A percentile compares a stretch with the other conserved stretches of the same genome.
phyloP scores from a whole-genome alignment of 75 land plant species.

The Azolla pinnata region DNA sequence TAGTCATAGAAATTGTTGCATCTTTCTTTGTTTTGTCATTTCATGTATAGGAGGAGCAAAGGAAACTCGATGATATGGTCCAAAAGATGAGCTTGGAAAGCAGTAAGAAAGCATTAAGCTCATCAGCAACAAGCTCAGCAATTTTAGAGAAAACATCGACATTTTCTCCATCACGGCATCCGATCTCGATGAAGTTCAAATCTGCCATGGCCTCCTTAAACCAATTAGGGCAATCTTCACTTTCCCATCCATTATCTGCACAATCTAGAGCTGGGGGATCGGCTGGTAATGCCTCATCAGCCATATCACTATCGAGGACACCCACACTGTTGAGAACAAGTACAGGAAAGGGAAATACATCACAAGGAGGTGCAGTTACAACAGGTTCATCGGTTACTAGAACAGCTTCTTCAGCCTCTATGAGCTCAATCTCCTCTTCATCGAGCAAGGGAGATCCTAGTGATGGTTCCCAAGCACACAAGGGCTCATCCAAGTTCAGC shows the following conservation, averaged over 20 bases:
- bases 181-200: neutral
- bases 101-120: neutral
- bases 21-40: neutral
- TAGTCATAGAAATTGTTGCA: neutral
- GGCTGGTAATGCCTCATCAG: neutral
- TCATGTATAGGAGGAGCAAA: slow-evolving; percentile 8
- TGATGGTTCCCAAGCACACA: too few species aligned
- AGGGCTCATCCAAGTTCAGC: too few species aligned
- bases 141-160: neutral
- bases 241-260: neutral
- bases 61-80: slow-evolving; percentile 12
- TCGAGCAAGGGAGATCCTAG: too few species aligned
- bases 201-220: neutral
- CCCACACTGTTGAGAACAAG: neutral
- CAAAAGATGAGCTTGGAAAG: slow-evolving; percentile 10
- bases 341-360: too few species aligned
- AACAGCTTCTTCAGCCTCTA: too few species aligned
- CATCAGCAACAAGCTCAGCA: neutral
- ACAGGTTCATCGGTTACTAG: too few species aligned
- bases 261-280: neutral
- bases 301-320: neutral
- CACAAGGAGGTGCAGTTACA: neutral
- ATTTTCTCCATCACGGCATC: neutral
- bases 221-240: neutral
- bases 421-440: too few species aligned